Conservation (phyloP, 83 land plant genomes). For the Isoetes engelmannii region DNA sequence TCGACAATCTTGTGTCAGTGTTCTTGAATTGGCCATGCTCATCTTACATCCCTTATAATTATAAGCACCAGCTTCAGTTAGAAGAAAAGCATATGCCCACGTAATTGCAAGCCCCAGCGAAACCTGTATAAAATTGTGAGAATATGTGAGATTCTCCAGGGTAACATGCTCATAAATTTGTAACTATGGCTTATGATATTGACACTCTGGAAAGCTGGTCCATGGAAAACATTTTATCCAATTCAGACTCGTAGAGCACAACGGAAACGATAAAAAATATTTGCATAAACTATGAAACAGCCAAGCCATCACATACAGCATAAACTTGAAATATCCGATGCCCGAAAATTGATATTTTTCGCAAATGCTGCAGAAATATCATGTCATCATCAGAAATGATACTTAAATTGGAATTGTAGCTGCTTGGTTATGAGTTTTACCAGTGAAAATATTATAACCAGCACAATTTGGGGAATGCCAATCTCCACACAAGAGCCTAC, state of each 20-base stretch:
- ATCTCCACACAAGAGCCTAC: constrained; percentile 93
- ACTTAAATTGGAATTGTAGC: background rate
- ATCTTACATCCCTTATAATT: constrained; percentile 73
- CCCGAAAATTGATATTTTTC: constrained; percentile 75
- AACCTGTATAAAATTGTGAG: constrained; percentile 47
- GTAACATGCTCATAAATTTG: no score
- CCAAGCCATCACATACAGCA: constrained; percentile 54
- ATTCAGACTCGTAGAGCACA: background rate
- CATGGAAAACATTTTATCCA: background rate
- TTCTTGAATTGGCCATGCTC: constrained; percentile 48
- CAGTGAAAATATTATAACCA: constrained; percentile 77
- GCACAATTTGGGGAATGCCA: constrained; percentile 71
- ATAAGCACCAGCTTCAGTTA: constrained; percentile 76
- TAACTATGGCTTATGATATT: no score
- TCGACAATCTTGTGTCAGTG: constrained; percentile 48
- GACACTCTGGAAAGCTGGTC: no score
- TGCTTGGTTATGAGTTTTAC: constrained; percentile 56
- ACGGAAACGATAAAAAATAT: no score
- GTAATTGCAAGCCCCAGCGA: constrained; percentile 75
- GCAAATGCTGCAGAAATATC: constrained; percentile 68
- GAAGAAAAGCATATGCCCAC: constrained; percentile 86
- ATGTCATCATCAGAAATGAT: constrained; percentile 3
- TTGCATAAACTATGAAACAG: background rate
- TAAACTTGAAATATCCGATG: constrained; percentile 84
- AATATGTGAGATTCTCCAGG: no score